Base-by-base conservation (phyloP, 2,329 filamentous ascomycete species). In the Westerdykella ornata region DNA sequence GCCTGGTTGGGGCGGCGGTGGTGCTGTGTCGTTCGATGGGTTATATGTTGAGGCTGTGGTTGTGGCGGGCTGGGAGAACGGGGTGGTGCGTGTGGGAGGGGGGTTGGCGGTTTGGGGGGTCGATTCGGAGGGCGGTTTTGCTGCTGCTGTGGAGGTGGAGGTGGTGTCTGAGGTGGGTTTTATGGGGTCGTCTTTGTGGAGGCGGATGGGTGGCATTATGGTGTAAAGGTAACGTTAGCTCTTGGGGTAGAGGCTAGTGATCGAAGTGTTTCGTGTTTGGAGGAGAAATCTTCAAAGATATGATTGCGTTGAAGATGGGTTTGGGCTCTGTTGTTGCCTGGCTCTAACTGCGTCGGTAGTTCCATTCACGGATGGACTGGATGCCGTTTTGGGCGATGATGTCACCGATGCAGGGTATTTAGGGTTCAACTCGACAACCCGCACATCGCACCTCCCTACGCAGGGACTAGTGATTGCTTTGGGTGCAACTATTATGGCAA, bases 101-200 rank as follows among this genome's bases (percentile, higher is more conserved):
- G 3, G 68, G 69, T 43, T 68, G 59, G 3, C 66, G 64, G 1
- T 65, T 67, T 17, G 60, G 43, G 26, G 60, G 66, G 32, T 51
- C 46, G 43, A 57, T 49, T 55, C 69, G 70, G 44, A 56, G 53
- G 34, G 52, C 52, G 16, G 17, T 39, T 32, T 38, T 7, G 22
- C 35, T 16, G 19, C 17, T n/a, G 47, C 39, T 15, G 48, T 43
- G n/a, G 49, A 35, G 14, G 45, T 44, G 5, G 37, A 15, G 15
- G 32, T 7, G 11, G 32, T 9, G 19, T n/a, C n/a, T n/a, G 17
- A 32, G 12, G 45, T 47, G 4, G 70, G 60, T 11, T 59, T 59
- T 47, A 74, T 72, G 39, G 71, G 71, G 17, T 65, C 65, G 48
- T 73, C 61, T 42, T 68, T 67, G 62, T 72, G 68, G 41, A 72